These are phyloP conservation scores for Kregervanrija delftensis DNA, from an alignment of 805 yeast genomes.

Conservation along the genomic window DNA sequence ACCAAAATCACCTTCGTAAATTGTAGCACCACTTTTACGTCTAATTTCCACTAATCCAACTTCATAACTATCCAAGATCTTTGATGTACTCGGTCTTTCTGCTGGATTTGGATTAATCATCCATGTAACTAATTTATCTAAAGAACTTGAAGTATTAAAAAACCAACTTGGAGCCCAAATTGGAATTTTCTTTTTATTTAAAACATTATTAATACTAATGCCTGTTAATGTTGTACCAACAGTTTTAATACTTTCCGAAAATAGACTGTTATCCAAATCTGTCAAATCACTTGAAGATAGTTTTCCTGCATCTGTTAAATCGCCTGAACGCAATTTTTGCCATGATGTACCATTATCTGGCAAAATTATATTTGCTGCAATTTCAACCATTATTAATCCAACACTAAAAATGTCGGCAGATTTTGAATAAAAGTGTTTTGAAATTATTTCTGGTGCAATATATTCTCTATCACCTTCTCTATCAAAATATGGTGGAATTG, in stretches of 20 bases:
- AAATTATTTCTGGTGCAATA: slow-evolving; percentile 93
- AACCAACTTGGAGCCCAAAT: slow-evolving; percentile 83
- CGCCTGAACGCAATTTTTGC: slow-evolving; percentile 94
- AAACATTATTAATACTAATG: not conserved
- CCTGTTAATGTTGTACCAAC: slow-evolving; percentile 8
- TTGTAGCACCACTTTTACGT: slow-evolving; percentile 86
- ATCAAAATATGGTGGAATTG: slow-evolving; percentile 68
- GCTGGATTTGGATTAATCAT: slow-evolving; percentile 84
- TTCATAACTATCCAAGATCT: slow-evolving; percentile 65
- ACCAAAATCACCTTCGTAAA: slow-evolving; percentile 94
- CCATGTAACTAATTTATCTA: slow-evolving; percentile 77
- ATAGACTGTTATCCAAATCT: slow-evolving; percentile 20
- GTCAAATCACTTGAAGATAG: slow-evolving; percentile 65
- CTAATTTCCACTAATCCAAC: slow-evolving; percentile 70
- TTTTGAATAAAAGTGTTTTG: slow-evolving; percentile 74
- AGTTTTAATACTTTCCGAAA: slow-evolving; percentile 13
- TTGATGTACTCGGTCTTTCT: slow-evolving; percentile 72
- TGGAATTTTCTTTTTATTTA: slow-evolving; percentile 2
- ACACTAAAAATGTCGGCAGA: slow-evolving; percentile 95
- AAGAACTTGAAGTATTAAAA: slow-evolving; percentile 58
- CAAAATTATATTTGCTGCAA: slow-evolving; percentile 88
- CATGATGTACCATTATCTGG: slow-evolving; percentile 97
- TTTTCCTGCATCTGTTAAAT: slow-evolving; percentile 88
- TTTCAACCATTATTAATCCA: slow-evolving; percentile 88
- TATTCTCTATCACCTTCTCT: slow-evolving; percentile 97